These are phyloP conservation scores for Skeletonema grethae DNA, from an alignment of 108 stramenopile species.

Conservation along the genomic window DNA sequence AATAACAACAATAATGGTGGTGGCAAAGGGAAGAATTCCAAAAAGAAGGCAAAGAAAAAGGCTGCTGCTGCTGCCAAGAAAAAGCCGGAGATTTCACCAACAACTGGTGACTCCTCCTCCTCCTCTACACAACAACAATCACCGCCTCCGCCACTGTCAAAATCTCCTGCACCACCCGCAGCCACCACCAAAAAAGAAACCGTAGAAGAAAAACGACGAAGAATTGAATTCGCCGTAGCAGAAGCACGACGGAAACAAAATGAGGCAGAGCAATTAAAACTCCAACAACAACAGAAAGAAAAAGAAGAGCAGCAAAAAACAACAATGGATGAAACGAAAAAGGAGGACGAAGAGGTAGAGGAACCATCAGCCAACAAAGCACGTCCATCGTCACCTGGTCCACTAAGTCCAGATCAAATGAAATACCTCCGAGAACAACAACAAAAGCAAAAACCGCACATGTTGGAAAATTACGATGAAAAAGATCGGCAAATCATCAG, in stretches of 20 bases:
- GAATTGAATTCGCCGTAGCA: neutral
- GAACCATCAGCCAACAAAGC: neutral
- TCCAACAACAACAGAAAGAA: neutral
- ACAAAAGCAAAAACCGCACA: neutral
- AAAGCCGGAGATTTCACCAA: neutral
- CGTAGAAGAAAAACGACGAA: neutral
- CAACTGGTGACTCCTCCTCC: neutral
- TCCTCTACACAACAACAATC: neutral
- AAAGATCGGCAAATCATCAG: constrained; percentile 5
- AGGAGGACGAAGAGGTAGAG: neutral
- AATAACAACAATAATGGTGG: neutral
- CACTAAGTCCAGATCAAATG: constrained; percentile 6
- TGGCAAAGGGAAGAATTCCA: neutral
- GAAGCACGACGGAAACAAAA: constrained; percentile 4
- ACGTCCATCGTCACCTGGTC: neutral
- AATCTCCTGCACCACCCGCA: neutral
- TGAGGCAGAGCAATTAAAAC: neutral
- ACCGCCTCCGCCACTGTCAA: neutral
- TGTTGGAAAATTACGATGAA: constrained; percentile 2
- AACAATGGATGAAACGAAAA: neutral
- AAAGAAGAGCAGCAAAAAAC: neutral
- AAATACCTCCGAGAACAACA: constrained; percentile 1
- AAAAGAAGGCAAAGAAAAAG: constrained; percentile 14
- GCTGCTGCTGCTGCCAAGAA: constrained; percentile 1
- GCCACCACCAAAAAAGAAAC: neutral